Evolutionary conservation across 2,329 filamentous ascomycete species (phyloP).

Genomic region (Colletotrichum simmondsii): DNA sequence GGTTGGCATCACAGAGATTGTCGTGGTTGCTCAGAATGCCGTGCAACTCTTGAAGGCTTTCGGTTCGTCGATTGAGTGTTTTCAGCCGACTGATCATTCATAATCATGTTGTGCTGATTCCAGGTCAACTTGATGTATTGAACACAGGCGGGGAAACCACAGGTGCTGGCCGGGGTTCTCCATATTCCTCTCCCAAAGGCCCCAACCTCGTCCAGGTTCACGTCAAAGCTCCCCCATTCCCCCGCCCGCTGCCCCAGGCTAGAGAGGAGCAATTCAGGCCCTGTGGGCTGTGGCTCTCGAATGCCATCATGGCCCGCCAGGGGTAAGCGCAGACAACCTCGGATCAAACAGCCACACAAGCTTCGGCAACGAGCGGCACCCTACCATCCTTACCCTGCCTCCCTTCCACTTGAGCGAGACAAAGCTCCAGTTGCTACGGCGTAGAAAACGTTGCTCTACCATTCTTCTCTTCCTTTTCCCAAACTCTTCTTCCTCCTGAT

Average conservation of each 20-base stretch:
- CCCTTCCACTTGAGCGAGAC: slow-evolving; percentile 25
- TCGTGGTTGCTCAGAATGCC: not conserved
- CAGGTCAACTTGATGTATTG: not conserved
- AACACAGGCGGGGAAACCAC: not conserved
- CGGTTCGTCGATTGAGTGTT: not conserved
- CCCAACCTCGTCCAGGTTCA: slow-evolving; percentile 9
- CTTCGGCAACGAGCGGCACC: slow-evolving; percentile 33
- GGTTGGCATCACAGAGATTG: not conserved
- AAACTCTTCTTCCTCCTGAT: not conserved
- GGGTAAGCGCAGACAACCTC: slow-evolving; percentile 36
- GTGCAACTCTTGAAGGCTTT: not conserved
- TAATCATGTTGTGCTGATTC: not conserved
- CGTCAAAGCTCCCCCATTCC: slow-evolving; percentile 19
- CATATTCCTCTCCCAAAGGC: slow-evolving; percentile 21
- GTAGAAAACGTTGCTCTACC: not conserved
- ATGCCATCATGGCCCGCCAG: slow-evolving; percentile 30
- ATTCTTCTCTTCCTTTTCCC: not conserved
- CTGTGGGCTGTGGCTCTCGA: not conserved
- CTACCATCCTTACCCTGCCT: slow-evolving; percentile 1
- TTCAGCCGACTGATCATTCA: not conserved
- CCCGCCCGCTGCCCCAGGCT: slow-evolving; percentile 27
- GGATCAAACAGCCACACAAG: slow-evolving; percentile 35
- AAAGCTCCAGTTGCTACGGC: slow-evolving; percentile 5
- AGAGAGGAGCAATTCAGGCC: slow-evolving; percentile 7
- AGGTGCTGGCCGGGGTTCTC: slow-evolving; percentile 12